Conservation (phyloP, 2,329 filamentous ascomycete species). For the Aspergillus intermedius region DNA sequence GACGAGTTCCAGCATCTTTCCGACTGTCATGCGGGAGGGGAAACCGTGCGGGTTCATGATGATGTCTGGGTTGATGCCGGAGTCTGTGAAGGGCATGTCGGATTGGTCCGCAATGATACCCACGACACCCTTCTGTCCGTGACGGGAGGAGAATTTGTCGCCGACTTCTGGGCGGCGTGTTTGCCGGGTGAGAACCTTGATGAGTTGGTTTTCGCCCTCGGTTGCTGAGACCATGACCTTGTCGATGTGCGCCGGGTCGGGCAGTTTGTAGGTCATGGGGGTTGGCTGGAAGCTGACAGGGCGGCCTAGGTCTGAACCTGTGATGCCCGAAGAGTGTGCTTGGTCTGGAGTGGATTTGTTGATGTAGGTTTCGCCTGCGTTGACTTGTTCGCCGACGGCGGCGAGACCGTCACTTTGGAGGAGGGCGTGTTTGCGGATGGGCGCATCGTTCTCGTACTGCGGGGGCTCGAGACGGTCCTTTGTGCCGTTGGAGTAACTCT, state of each 20-base stretch:
- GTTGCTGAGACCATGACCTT: slow-evolving; percentile 92
- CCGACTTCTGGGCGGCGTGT: slow-evolving; percentile 90
- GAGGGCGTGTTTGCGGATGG: slow-evolving; percentile 62
- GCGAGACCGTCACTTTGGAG: slow-evolving; percentile 85
- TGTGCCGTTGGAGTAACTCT: slow-evolving; percentile 79
- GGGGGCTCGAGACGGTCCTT: slow-evolving; percentile 55
- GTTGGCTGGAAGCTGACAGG: slow-evolving; percentile 32
- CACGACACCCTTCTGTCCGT: slow-evolving; percentile 96
- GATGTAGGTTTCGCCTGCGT: slow-evolving; percentile 75
- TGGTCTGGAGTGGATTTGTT: slow-evolving; percentile 84
- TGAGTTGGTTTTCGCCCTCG: slow-evolving; percentile 74
- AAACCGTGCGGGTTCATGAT: slow-evolving; percentile 99
- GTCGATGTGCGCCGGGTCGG: slow-evolving; percentile 84
- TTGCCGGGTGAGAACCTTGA: slow-evolving; percentile 95
- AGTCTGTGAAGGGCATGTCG: slow-evolving; percentile 92
- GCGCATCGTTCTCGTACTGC: slow-evolving; percentile 56
- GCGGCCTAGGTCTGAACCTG: slow-evolving; percentile 51
- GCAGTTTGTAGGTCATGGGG: slow-evolving; percentile 65
- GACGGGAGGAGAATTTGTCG: slow-evolving; percentile 97
- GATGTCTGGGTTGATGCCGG: slow-evolving; percentile 88
- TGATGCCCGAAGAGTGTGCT: slow-evolving; percentile 62
- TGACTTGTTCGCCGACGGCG: slow-evolving; percentile 73
- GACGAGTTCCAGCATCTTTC: slow-evolving; percentile 91
- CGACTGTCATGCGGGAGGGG: slow-evolving; percentile 98
- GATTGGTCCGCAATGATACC: slow-evolving; percentile 95